Evolutionary conservation across 306 rosid genomes (phyloP), one percentile per base, ranked within the genome.

Genomic region (Cicer cuneatum): DNA sequence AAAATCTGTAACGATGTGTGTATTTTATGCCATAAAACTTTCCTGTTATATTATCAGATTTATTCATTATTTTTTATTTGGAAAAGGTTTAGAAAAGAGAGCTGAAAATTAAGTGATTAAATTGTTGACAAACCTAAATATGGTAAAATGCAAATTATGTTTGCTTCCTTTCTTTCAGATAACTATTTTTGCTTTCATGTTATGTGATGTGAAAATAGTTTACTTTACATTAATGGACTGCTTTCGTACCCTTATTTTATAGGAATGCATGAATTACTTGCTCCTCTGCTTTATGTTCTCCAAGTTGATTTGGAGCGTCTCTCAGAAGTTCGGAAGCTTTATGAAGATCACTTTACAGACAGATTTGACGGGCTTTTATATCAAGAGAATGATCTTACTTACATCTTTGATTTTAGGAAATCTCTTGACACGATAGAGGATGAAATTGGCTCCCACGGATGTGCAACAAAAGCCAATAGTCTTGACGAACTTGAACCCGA

Each of bases 191-290:
- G 13, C 49, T 38, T 66, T 49, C 19, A 6, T 38, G 35, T 72
- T 79, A 72, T 42, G 56, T 80, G 63, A n/a, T 65, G 61, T 69
- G 77, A 39, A 67, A 66, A 38, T 40, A 58, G 57, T 61, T 70
- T 19, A 33, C 29, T 69, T 7, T 70, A 6, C 8, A 40, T 75
- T 72, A 67, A 68, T 64, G 45, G 39, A 38, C 76, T 56, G 48
- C 58, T 78, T 74, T 66, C 15, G 2, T 74, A 13, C 33, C 35
- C 48, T 18, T 68, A 18, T 71, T 63, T 77, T 63, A 63, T 74
- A 95, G 99, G 99, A 72, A 95, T 95, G 99, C 97, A 95, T 78
- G 99, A 95, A 81, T 89, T 95, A 71, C 82, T 95, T 89, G 99
- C 99, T 78, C 99, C 98, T 35, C 83, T 95, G 48, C 81, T 95